Evolutionary conservation across 345 rosid genomes (phyloP), one percentile per base, ranked within the genome.

Genomic region (Salix caprea): DNA sequence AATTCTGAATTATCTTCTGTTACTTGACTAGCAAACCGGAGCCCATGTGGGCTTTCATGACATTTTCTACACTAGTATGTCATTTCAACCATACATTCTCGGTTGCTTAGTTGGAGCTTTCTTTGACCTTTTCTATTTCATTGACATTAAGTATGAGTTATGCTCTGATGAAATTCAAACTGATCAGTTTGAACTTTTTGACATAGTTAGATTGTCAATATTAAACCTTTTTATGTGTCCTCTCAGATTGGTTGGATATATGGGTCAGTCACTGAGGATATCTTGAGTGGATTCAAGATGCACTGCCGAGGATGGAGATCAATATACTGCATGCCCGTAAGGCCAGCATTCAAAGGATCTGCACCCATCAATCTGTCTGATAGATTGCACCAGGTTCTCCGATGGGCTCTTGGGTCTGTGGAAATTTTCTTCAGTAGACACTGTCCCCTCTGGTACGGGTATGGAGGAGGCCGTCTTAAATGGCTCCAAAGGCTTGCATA

Each of bases 251-350:
- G 98, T 46, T 96, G 99, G 99, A 96, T 96, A 69, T 96, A 96
- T 2, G 99, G 99, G 46, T 91, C 99, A 44, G 88, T 96, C 52
- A 95, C 99, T 0, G 99, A 95, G 80, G 99, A 95, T 73, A 96
- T 96, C 83, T 84, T 96, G 78, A 91, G 97, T 5, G 99, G 99
- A 72, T 96, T 93, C 86, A 93, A 91, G 88, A 96, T 96, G 98
- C 98, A 96, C 75, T 96, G 99, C 80, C 91, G 99, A 8, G 98
- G 98, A 86, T 96, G 99, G 99, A 89, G 99, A 77, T 96, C 99
- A 0, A 78, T 96, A 32, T 96, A 96, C 84, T 91, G 97, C 91
- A 91, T 96, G 99, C 99, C 98, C 15, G 67, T 89, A 79, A 90
- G 99, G 90, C 98, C 98, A 1, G 96, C 96, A 75, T 96, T 96